Evolutionary conservation across 805 yeast species (phyloP).

Genomic region (Komagataella kurtzmanii): DNA sequence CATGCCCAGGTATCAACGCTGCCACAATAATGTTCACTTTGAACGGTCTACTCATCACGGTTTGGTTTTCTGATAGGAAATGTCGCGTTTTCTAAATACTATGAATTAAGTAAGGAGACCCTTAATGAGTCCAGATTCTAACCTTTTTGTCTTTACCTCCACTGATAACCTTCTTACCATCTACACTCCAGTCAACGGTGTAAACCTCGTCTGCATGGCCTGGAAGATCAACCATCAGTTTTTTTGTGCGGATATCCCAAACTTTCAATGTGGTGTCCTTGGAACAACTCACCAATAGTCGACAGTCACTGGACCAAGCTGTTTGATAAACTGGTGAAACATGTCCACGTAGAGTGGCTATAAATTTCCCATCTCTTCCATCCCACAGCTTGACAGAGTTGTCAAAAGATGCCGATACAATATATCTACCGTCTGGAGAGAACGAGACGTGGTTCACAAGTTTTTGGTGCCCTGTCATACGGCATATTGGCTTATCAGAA

Average conservation of each 20-base stretch:
- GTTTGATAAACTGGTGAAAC: slow-evolving; percentile 97
- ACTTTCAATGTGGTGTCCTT: slow-evolving; percentile 93
- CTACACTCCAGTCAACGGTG: slow-evolving; percentile 97
- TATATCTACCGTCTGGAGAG: slow-evolving; percentile 86
- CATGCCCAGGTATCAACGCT: slow-evolving; percentile 63
- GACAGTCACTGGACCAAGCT: slow-evolving; percentile 93
- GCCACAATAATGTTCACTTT: slow-evolving; percentile 69
- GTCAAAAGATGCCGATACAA: slow-evolving; percentile 91
- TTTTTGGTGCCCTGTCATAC: slow-evolving; percentile 98
- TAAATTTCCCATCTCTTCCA: slow-evolving; percentile 80
- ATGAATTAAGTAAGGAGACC: neutral
- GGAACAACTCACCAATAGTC: slow-evolving; percentile 84
- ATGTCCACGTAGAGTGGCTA: slow-evolving; percentile 89
- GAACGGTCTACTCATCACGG: neutral
- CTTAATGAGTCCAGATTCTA: slow-evolving; percentile 78
- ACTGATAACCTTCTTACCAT: slow-evolving; percentile 87
- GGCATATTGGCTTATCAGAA: slow-evolving; percentile 67
- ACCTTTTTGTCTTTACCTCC: slow-evolving; percentile 96
- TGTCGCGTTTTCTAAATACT: neutral
- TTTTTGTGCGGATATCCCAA: slow-evolving; percentile 86
- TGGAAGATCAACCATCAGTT: slow-evolving; percentile 79
- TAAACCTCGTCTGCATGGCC: slow-evolving; percentile 94
- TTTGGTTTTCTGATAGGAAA: neutral
- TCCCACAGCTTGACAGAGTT: slow-evolving; percentile 95
- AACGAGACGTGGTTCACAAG: slow-evolving; percentile 91